Evolutionary conservation across 345 rosid species (phyloP).

Genomic region (Geranium brycei): DNA sequence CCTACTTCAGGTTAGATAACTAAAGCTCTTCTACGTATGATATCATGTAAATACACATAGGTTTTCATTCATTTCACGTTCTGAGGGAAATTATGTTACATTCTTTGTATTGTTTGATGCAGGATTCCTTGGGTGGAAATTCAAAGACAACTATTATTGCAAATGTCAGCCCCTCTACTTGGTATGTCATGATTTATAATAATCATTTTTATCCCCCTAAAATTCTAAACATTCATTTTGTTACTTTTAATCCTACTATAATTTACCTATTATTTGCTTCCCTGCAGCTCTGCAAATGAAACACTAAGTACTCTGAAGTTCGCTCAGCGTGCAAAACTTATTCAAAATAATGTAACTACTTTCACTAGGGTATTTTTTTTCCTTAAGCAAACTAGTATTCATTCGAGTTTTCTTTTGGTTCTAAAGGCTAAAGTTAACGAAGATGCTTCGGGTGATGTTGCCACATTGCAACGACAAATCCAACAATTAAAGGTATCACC

Average conservation of each 20-base stretch:
- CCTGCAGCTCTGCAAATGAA: slow-evolving; percentile 73
- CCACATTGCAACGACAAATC: slow-evolving; percentile 71
- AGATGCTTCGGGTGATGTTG: slow-evolving; percentile 86
- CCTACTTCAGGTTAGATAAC: slow-evolving; percentile 64
- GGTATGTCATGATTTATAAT: slow-evolving; percentile 27
- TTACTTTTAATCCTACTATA: neutral
- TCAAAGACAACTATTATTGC: slow-evolving; percentile 91
- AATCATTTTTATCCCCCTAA: neutral
- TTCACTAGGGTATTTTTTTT: slow-evolving; percentile 6
- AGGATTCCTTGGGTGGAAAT: slow-evolving; percentile 97
- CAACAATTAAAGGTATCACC: slow-evolving; percentile 54
- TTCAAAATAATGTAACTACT: slow-evolving; percentile 66
- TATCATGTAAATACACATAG: neutral
- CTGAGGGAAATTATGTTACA: neutral
- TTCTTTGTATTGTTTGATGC: slow-evolving; percentile 19
- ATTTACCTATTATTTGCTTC: neutral
- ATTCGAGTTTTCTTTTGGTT: slow-evolving; percentile 14
- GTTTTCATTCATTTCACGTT: slow-evolving; percentile 2
- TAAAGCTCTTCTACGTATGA: slow-evolving; percentile 11
- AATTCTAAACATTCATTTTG: neutral
- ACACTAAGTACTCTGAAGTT: slow-evolving; percentile 88
- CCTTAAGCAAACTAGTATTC: slow-evolving; percentile 5
- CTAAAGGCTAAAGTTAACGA: slow-evolving; percentile 83
- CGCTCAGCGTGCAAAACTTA: slow-evolving; percentile 95
- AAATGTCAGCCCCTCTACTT: slow-evolving; percentile 80